Base-by-base conservation (phyloP, 2,329 filamentous ascomycete genomes). In the Ophiostoma sp. region DNA sequence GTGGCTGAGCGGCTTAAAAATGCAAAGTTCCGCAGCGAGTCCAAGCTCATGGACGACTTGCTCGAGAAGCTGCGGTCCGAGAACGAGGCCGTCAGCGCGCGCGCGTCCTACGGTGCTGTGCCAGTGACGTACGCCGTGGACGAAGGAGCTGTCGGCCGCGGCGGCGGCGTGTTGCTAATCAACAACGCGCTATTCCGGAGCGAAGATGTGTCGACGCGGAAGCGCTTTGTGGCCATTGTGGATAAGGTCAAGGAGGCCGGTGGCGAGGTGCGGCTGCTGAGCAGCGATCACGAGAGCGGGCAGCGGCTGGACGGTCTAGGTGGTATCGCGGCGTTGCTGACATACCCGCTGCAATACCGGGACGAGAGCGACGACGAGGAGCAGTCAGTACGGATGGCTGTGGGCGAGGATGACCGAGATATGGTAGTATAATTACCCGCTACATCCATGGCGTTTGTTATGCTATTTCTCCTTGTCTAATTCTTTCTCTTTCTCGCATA, bases 281-380 rank as follows among this genome's bases (percentile, higher is more conserved):
- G 94, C 77, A 93, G 91, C 74, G 90, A 96, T 75, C 94, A 98
- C 77, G 94, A 97, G 80, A 97, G 93, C 76, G 95, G 95, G 0
- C 89, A 90, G 79, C 83, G 93, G 70, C 79, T 99, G 14, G 91
- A 93, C 72, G 90, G 88, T 12, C 77, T 98, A 70, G 93, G 95
- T 0, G 91, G 93, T 18, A 89, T 99, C 71, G 95, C 94, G 16
- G 93, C 93, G 1, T 89, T 97, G 41, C 80, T 97, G 71, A 97
- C 94, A 12, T 99, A 93, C 76, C 93, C 95, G 0, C 84, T 98
- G 49, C 80, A 86, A 18, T 93, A 96, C 72, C 81, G 96, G 62
- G 91, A 96, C 71, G 89, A 93, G 45, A 87, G 89, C 2, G 87
- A 81, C 2, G 81, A 80, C 7, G 81, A 81, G 5, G 80, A 80